Base-by-base conservation (phyloP, 257 asterid species). In the Eustoma russellianum region DNA sequence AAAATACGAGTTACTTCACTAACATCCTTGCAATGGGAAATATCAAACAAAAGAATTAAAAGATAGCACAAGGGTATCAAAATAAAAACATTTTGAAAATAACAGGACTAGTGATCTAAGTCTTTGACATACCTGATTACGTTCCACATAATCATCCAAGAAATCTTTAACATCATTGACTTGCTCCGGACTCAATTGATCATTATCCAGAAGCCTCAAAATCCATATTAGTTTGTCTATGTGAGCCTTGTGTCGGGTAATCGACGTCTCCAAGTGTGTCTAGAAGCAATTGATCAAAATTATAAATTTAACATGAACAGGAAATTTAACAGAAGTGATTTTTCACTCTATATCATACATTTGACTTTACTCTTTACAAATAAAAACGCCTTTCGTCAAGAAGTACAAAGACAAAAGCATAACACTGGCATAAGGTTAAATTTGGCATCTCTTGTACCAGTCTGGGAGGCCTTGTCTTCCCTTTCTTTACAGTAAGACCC, bases 101-200 rank as follows among this genome's bases (percentile, higher is more conserved):
- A 38, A 9, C 12, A 11, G 19, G n/a, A 3, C 35, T n/a, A n/a
- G n/a, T n/a, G n/a, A n/a, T n/a, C n/a, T n/a, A n/a, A n/a, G n/a
- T n/a, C n/a, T n/a, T n/a, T n/a, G 61, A 38, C 49, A 28, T 52
- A 92, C 99, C 95, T 92, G 99, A 75, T 92, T 92, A 66, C 99
- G 88, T 66, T 92, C 99, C 57, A 92, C 97, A 57, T 88, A 92
- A 80, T 88, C 99, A 24, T 92, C 99, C 82, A 92, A 73, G 85
- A 92, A 92, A 70, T 92, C 99, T 77, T 88, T 92, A 33, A 85
- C 97, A 57, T 92, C 99, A 9, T 92, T 92, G 76, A 92, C 99
- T 82, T 85, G 91, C 72, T 92, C 99, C 16, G 97, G 91, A 70
- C 97, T 92, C 84, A 92, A 79, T 72, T 84, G 94, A 70, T 92